Evolutionary conservation across 805 yeast genomes (phyloP), one percentile per base, ranked within the genome.

Genomic region (Blastobotrys terrestris): DNA sequence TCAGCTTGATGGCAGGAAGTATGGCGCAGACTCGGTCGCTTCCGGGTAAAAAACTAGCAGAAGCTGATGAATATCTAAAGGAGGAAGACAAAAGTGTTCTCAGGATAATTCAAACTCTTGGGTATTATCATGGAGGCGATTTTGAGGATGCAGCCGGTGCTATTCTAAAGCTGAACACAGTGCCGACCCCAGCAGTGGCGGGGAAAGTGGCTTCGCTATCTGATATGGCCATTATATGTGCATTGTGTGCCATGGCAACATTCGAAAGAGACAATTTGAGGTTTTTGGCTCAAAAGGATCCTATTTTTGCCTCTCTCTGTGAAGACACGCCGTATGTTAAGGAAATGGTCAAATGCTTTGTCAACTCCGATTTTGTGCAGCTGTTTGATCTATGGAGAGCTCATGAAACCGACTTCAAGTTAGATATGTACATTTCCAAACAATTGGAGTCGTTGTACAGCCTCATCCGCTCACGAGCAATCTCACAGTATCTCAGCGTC

Each of bases 231-330:
- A 44, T 50, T 7, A 55, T 55, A 39, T 53, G 50, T 40, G 52
- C 56, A 11, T 21, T 56, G 21, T 46, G 53, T 22, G 60, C 55
- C 6, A 45, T 58, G 46, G 60, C 57, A 4, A 41, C 57, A 31
- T 45, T 55, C 16, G 22, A 35, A 13, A n/a, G 60, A 31, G 39
- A 35, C 13, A 52, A 58, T 31, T 46, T 58, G 18, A 44, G 52
- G 43, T 55, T 35, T 41, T 35, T 58, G 35, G 49, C 49, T 5
- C 50, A 55, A 16, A 55, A 56, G 44, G 60, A 58, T 39, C 46
- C 53, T 1, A 49, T 47, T 4, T 55, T 52, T 39, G 48, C 53
- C 2, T 13, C 45, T 4, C 16, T 39, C 16, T 48, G 20, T 16
- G 50, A 46, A 18, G 49, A 21, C 16, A 16, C 26, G n/a, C 44